Conservation (phyloP, 2,329 filamentous ascomycete species). For the Calcarisporium arbuscula region DNA sequence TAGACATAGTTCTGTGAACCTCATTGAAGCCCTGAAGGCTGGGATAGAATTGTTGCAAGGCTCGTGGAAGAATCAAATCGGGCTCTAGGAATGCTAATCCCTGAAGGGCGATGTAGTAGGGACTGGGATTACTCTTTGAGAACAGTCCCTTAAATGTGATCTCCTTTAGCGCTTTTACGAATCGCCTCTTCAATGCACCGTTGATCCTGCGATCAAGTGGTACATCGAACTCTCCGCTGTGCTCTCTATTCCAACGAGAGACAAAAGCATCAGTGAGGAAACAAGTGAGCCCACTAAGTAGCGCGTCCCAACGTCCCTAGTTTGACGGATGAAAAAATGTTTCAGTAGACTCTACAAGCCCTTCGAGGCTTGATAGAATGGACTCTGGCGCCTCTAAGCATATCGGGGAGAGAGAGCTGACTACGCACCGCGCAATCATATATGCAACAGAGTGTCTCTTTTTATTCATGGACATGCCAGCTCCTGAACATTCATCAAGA, state of each 20-base stretch:
- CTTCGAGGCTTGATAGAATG: slow-evolving; percentile 77
- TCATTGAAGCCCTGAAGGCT: slow-evolving; percentile 94
- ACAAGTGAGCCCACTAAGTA: slow-evolving; percentile 81
- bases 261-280: slow-evolving; percentile 94
- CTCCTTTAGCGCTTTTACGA: slow-evolving; percentile 81
- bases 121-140: slow-evolving; percentile 87
- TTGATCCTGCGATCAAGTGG: slow-evolving; percentile 74
- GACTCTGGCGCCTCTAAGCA: slow-evolving; percentile 71
- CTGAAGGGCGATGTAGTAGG: slow-evolving; percentile 84
- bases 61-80: slow-evolving; percentile 83
- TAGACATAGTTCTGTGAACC: slow-evolving; percentile 92
- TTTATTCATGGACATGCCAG: slow-evolving; percentile 79
- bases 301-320: slow-evolving; percentile 83
- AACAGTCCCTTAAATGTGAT: slow-evolving; percentile 98
- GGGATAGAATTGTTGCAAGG: slow-evolving; percentile 91
- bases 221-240: slow-evolving; percentile 82
- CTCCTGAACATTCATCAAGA: slow-evolving; percentile 75
- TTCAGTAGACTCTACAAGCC: slow-evolving; percentile 87
- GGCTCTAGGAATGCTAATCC: slow-evolving; percentile 86
- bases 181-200: slow-evolving; percentile 73
- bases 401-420: slow-evolving; percentile 82
- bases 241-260: slow-evolving; percentile 93
- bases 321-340: slow-evolving; percentile 99
- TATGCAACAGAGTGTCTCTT: slow-evolving; percentile 89
- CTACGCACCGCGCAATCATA: slow-evolving; percentile 85